Evolutionary conservation across 768 basidiomycete genomes (phyloP).

Genomic region (Terana coerulea): DNA sequence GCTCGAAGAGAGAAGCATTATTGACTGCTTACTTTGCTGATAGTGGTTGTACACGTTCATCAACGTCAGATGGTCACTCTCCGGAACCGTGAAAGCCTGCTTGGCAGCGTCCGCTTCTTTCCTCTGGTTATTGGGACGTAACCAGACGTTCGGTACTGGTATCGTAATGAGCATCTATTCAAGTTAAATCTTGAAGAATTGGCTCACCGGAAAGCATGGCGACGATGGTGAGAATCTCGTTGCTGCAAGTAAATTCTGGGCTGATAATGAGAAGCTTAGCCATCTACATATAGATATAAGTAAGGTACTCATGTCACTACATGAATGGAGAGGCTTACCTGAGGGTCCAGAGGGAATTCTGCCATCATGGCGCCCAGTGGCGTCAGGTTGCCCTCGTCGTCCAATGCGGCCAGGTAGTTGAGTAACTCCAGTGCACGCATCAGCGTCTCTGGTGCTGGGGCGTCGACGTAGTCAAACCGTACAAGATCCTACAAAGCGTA

Average conservation of each 20-base stretch:
- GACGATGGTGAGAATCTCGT: constrained; percentile 92
- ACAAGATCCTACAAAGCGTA: constrained; percentile 21
- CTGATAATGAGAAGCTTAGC: constrained; percentile 93
- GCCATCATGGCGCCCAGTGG: constrained; percentile 89
- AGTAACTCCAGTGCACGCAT: constrained; percentile 95
- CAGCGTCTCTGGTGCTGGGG: constrained; percentile 57
- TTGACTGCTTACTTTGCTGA: constrained; percentile 68
- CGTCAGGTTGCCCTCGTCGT: constrained; percentile 92
- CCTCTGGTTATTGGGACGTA: constrained; percentile 82
- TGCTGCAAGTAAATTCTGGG: constrained; percentile 94
- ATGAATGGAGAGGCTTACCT: constrained; percentile 59
- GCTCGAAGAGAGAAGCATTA: too few species aligned
- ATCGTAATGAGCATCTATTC: neutral
- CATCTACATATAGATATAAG: constrained; percentile 42
- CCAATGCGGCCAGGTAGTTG: constrained; percentile 88
- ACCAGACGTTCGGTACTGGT: constrained; percentile 89
- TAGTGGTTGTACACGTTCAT: constrained; percentile 97
- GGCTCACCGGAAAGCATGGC: constrained; percentile 89
- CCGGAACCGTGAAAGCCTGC: constrained; percentile 81
- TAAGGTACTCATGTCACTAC: neutral
- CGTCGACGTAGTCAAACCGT: constrained; percentile 27
- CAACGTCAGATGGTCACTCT: constrained; percentile 94
- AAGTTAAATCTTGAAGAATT: neutral
- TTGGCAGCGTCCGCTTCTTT: constrained; percentile 94
- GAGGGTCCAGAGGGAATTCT: constrained; percentile 98